Percentiles rank a stretch among this genome's conserved stretches.
Conservation (phyloP, 495 filamentous ascomycete species). For the Podospora conica region DNA sequence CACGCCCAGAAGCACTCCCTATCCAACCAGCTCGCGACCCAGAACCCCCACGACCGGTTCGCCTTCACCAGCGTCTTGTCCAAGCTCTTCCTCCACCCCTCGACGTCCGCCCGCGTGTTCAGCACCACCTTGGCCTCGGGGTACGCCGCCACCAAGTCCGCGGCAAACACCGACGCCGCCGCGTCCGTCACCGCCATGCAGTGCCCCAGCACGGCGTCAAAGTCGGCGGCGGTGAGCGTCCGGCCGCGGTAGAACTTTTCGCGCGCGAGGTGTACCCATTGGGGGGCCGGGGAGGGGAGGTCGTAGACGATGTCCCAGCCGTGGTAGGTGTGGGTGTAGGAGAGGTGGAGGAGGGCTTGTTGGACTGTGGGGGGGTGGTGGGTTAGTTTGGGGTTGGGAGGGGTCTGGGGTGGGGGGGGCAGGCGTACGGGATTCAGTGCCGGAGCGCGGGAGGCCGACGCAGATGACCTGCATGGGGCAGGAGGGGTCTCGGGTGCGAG, state of each 20-base stretch:
- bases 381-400: constrained; percentile 47
- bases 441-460: constrained; percentile 59
- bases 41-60: constrained; percentile 24
- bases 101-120: constrained; percentile 32
- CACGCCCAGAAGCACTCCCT: constrained; percentile 26
- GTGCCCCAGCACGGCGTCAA: constrained; percentile 42
- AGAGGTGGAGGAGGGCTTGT: constrained; percentile 53
- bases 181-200: constrained; percentile 38
- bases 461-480: constrained; percentile 52
- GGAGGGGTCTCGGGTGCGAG: constrained; percentile 25
- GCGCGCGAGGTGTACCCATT: constrained; percentile 34
- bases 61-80: constrained; percentile 18
- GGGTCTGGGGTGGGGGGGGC: constrained; percentile 6
- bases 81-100: constrained; percentile 35
- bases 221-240: constrained; percentile 44
- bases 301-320: constrained; percentile 59
- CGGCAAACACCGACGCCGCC: constrained; percentile 38
- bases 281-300: constrained; percentile 51
- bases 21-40: constrained; percentile 19
- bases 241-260: constrained; percentile 19
- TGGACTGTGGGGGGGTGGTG: constrained; percentile 58
- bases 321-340: constrained; percentile 59
- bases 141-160: constrained; percentile 40
- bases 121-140: constrained; percentile 43
- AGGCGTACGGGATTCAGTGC: constrained; percentile 44